A percentile compares a stretch with the other conserved stretches of the same genome.
Conservation (phyloP, 495 filamentous ascomycete genomes). For the Aspergillus cavernicola region DNA sequence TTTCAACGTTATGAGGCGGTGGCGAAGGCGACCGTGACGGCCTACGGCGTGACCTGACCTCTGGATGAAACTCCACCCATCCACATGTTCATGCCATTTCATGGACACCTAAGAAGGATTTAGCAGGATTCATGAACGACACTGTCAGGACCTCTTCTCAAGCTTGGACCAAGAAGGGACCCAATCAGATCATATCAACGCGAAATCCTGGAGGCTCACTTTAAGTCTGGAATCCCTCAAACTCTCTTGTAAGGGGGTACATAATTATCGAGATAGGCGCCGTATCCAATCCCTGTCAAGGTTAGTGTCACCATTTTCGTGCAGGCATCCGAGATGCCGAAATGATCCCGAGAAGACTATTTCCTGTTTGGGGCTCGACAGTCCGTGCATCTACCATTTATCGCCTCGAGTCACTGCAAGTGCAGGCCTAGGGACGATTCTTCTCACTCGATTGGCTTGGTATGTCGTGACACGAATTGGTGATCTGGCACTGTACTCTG, state of each 20-base stretch:
- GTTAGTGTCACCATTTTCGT: not conserved
- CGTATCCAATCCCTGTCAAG: conserved; percentile 12
- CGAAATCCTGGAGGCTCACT: not conserved
- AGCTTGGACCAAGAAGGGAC: not conserved
- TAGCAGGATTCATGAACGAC: conserved; percentile 6
- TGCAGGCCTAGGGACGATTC: not conserved
- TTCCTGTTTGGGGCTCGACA: not conserved
- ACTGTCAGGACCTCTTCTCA: not conserved
- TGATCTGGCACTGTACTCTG: not conserved
- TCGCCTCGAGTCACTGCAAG: not conserved
- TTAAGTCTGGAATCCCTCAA: too few species aligned
- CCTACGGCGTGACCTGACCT: not conserved
- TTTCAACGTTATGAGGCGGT: conserved; percentile 13
- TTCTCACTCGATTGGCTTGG: not conserved
- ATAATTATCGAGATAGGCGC: conserved; percentile 14
- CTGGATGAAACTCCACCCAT: not conserved
- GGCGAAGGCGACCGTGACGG: not conserved
- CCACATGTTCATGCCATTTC: not conserved
- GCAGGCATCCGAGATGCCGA: conserved; percentile 7
- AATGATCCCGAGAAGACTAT: not conserved
- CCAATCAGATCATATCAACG: not conserved
- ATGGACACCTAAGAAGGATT: not conserved
- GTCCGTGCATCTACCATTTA: not conserved
- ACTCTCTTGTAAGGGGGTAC: not conserved
- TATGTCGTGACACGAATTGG: not conserved